Percentiles rank a stretch among this genome's conserved stretches.
Evolutionary conservation across 148 eudicot genomes (phyloP).

Genomic region (Bassia scoparia): DNA sequence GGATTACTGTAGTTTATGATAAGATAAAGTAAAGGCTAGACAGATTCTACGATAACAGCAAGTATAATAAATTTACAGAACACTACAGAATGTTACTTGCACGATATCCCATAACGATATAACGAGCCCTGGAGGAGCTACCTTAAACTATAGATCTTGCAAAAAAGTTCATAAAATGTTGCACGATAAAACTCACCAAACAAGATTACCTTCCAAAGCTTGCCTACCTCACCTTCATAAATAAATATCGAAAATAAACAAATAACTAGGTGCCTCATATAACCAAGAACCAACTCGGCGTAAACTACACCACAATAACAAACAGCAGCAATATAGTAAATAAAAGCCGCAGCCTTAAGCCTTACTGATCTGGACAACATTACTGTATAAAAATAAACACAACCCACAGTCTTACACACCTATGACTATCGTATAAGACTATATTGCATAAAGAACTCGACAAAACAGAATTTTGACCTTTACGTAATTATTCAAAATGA

Average conservation of each 20-base stretch:
- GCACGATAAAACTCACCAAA: conserved; percentile 38
- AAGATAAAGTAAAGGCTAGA: conserved; percentile 2
- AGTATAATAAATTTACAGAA: not conserved
- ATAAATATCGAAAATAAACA: no score
- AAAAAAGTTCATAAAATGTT: conserved; percentile 48
- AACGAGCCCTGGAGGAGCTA: conserved; percentile 35
- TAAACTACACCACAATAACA: not conserved
- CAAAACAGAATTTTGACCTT: not conserved
- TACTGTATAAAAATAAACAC: not conserved
- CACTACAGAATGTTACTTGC: not conserved
- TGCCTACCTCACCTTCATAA: conserved; percentile 56
- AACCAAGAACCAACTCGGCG: not conserved
- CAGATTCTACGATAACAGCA: not conserved
- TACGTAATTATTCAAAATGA: not conserved
- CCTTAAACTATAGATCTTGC: conserved; percentile 63
- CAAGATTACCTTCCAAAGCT: conserved; percentile 47
- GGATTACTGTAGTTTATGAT: not conserved
- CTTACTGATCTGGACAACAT: not conserved
- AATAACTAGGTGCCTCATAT: not conserved
- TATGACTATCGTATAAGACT: not conserved
- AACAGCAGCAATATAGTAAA: not conserved
- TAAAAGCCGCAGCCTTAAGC: not conserved
- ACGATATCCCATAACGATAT: no score
- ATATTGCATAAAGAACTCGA: not conserved
- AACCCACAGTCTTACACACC: no score